Evolutionary conservation across 2,329 filamentous ascomycete genomes (phyloP), one percentile per base, ranked within the genome.

Genomic region (Botryotinia calthae): DNA sequence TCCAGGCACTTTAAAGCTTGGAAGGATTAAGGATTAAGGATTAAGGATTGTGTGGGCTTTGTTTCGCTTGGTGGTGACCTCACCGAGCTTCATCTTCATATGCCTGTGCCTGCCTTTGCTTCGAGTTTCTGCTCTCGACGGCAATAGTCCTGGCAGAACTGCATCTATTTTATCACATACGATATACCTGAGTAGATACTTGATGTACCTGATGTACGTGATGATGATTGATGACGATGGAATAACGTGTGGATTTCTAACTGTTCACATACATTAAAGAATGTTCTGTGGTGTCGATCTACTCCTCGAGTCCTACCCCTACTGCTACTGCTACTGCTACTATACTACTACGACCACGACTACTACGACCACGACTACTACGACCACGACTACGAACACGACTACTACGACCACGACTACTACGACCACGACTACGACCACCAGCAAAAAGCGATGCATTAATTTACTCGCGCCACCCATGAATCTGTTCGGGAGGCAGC

Each of bases 1-100:
- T 54, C 16, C 42, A 44, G 51, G 51, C 18, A 56, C 51, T 56
- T 56, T 56, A 18, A 44, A 28, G 61, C 40, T 44, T 31, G 61
- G 61, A 44, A 64, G 61, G 61, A 64, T 64, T 46, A 44, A 42
- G 61, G 25, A 44, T 59, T 44, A 44, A 42, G 59, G 25, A 42
- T 58, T 42, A 44, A 42, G 61, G 25, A 44, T 59, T 44, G 31
- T 37, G 64, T 66, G 64, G 46, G 64, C 48, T 67, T 67, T 67
- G 65, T 67, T 67, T 67, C 65, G 65, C 65, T 67, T 67, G 65
- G 65, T 67, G 65, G 65, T 67, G 65, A 67, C 65, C 65, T 67
- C 65, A 67, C 64, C 9, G 48, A 54, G 48, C 48, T 54, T 54
- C 48, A n/a, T 54, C 12, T 51, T 3, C 25, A 16, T 18, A 44